Base-by-base conservation (phyloP, 176 grass and related monocot species). In the Hsuehochloa calcarea region DNA sequence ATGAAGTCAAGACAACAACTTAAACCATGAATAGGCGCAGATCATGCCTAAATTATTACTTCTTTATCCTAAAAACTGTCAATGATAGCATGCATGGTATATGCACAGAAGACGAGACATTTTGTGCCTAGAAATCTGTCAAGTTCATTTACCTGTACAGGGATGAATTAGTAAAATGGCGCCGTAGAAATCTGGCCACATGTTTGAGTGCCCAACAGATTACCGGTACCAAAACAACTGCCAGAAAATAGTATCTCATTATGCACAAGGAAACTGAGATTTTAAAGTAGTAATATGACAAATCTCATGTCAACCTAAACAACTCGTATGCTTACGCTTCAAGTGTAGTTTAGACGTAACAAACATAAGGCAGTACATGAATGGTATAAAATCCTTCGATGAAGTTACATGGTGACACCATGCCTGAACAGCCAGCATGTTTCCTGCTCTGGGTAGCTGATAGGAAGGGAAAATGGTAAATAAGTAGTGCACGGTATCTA, bases 151-250 rank as follows among this genome's bases (percentile, higher is more conserved):
- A 99, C 97, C 88, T 99, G 92, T 96, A 96, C 20, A 99, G 47
- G 78, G 93, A 96, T 45, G 97, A 96, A 66, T 17, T 85, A 22
- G 59, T 80, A 75, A 99, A 94, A 87, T 99, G 91, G 64, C 75
- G 75, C 44, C 92, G 88, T 70, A 99, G 81, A 84, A 92, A 99
- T 82, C 88, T 96, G 72, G 93, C 75, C 31, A 94, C 91, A 87
- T 91, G 93, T 72, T 94, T 90, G 31, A 96, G 88, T 12, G 93
- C 91, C 97, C 97, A 99, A 43, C 93, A 92, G 79, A 96, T 88
- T 68, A 92, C 90, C 43, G 97, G 93, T 74, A 99, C 84, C 90
- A 96, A 88, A 86, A 88, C 92, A 96, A 96, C 97, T 99, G 93
- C 43, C 41, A 87, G 47, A 80, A 82, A 90, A 85, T 45, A 83